Base-by-base conservation (phyloP, 768 basidiomycete species). In the Macrocybe gigantea region DNA sequence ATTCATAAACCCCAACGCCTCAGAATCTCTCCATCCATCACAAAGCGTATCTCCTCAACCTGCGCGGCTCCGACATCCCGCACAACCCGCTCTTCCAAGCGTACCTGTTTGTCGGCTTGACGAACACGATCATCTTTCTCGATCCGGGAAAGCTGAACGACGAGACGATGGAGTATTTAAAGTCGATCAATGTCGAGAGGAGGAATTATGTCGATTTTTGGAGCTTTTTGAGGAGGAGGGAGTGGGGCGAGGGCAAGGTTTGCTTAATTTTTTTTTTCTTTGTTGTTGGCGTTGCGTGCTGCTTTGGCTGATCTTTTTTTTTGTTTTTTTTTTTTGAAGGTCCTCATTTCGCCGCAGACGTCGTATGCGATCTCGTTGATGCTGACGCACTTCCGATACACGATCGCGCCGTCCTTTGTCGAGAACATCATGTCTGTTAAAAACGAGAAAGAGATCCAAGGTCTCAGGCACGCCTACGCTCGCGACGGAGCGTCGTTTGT, bases 31-130 rank as follows among this genome's bases (percentile, higher is more conserved):
- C 22, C 22, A 22, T 4, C 22, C 22, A 22, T 22, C 22, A 22
- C 13, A 30, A 67, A 80, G 95, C 95, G 0, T 96, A 91, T 71
- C 58, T 88, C 2, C 71, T 97, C 33, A 98, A 98, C 60, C 69
- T 94, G 46, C 85, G 95, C 42, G 94, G 93, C 33, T 77, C 80
- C 2, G 94, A 97, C 58, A 84, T 97, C 41, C 90, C 91, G 0
- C 90, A 82, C 72, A 93, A 91, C 60, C 95, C 95, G 0, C 78
- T 98, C 7, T 95, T 96, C 70, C 88, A 87, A 44, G 79, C 88
- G 0, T 98, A 95, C 60, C 66, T 94, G 13, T 88, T 84, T 56
- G 73, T 97, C 36, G 76, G 82, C 3, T 60, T 78, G 7, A 71
- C 82, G 9, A 63, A 62, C n/a, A 72, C 78, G 5, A 70, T 82